Base-by-base conservation (phyloP, 2,329 filamentous ascomycete genomes). In the Arthrobotrys sinensis region DNA sequence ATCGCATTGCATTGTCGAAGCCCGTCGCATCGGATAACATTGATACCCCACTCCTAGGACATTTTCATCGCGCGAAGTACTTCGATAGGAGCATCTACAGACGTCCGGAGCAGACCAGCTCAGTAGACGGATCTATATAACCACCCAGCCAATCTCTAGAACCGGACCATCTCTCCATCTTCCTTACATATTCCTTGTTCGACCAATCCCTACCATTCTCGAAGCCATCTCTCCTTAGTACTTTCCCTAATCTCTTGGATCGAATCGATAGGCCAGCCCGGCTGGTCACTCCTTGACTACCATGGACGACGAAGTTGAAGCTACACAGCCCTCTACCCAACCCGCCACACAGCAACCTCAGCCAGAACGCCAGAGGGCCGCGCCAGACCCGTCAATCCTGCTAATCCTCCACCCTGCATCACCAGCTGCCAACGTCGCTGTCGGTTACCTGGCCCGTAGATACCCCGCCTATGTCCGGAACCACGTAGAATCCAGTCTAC, bases 271-370 rank as follows among this genome's bases (percentile, higher is more conserved):
- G 12, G 14, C 55, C 7, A 53, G 21, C 12, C 12, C 7, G 10
- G 19, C 36, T 36, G 16, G 43, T 55, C 34, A 38, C n/a, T 14
- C 14, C 14, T 55, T 12, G 10, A 11, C 24, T 52, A 55, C 21
- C 34, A 76, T 79, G 70, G 79, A 81, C 19, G 77, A 73, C 45
- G 71, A 80, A 28, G 80, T 81, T 19, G 81, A 82, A 55, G 73
- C 80, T 28, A 82, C 81, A 0, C 81, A 82, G 48, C 81, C 66
- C 28, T 76, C 81, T 16, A 82, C 81, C 10, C 81, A 82, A 36
- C 80, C 71, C 1, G 64, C 64, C 24, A 66, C 63, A 1, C 64
- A 67, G 32, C 64, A 67, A 38, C 80, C 80, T 3, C 81, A 80
- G 34, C 77, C 77, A 14, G 78, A 81, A 28, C 79, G 80, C n/a